Evolutionary conservation across 371 early-diverging fungal species (phyloP).

Genomic region (Mucor indicus): DNA sequence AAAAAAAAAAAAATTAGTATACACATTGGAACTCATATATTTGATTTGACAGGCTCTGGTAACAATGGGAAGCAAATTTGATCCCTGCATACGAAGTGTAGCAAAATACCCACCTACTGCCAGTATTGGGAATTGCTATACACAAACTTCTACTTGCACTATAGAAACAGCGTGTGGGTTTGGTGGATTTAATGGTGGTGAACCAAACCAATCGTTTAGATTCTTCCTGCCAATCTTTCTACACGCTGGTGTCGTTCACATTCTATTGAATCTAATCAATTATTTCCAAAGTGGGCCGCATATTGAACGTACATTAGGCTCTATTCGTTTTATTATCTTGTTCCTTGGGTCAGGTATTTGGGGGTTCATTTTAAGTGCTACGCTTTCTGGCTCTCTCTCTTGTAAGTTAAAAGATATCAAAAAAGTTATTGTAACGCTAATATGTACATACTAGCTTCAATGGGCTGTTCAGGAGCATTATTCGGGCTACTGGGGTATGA

Average conservation of each 20-base stretch:
- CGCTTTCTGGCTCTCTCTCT: conserved; percentile 43
- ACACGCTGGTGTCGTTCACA: conserved; percentile 79
- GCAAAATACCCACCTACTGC: conserved; percentile 8
- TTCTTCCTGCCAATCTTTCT: conserved; percentile 75
- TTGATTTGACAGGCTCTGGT: conserved; percentile 26
- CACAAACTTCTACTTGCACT: conserved; percentile 26
- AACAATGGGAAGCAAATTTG: conserved; percentile 46
- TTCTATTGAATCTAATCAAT: conserved; percentile 64
- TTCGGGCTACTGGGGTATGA: conserved; percentile 73
- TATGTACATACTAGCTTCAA: conserved; percentile 39
- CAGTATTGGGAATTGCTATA: conserved; percentile 9
- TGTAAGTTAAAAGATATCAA: conserved; percentile 27
- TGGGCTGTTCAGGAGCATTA: conserved; percentile 77
- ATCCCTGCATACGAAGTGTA: conserved; percentile 45
- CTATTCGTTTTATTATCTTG: conserved; percentile 30
- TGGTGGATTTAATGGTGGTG: conserved; percentile 29
- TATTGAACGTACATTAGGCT: conserved; percentile 69
- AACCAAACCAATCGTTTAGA: conserved; percentile 73
- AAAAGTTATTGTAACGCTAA: not conserved
- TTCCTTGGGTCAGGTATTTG: conserved; percentile 68
- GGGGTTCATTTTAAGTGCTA: conserved; percentile 75
- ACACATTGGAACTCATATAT: not conserved
- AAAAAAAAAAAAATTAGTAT: not conserved
- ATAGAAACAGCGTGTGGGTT: conserved; percentile 48
- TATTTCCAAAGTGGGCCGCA: conserved; percentile 62